Evolutionary conservation across 306 rosid species (phyloP), one percentile per base, ranked within the genome.

Genomic region (Elaeagnus macrophylla): DNA sequence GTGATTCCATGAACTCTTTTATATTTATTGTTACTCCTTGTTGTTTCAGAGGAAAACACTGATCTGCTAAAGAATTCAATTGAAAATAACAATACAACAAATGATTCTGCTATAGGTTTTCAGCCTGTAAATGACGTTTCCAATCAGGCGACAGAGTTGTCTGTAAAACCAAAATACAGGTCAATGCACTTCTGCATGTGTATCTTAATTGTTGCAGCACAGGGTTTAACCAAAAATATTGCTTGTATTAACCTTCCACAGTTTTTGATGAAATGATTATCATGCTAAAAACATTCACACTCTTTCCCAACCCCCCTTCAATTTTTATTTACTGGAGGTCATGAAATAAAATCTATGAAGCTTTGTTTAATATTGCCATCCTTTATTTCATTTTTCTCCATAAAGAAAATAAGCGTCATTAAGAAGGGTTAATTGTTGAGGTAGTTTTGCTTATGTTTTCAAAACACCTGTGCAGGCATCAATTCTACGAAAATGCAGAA

Each of bases 131-230:
- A 50, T 18, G 53, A 51, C 12, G 66, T 43, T 54, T 39, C 67
- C 42, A 65, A 66, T 51, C 60, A 68, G 67, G 71, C 68, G 14
- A 43, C 60, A 43, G 69, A 49, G 47, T 45, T 62, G 25, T 19
- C 79, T 48, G 52, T 70, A 67, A 89, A 81, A 72, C 95, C 94
- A 40, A 85, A 79, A 60, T 89, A 68, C 77, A 85, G 95, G 97
- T 79, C 39, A 48, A 76, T 73, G 10, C 37, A 40, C 48, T 35
- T 55, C 41, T 32, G 14, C 44, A 37, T 38, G 32, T 25, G 32
- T 57, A 51, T 36, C 58, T 55, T 61, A 52, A 12, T 19, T 60
- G 44, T 18, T 62, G 8, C 9, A 12, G 36, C 12, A 44, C 10
- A 12, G 18, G 56, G 10, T n/a, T 8, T 61, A 37, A 10, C 49